Base-by-base conservation (phyloP, 2,329 filamentous ascomycete species). In the Pleomassaria siparia region DNA sequence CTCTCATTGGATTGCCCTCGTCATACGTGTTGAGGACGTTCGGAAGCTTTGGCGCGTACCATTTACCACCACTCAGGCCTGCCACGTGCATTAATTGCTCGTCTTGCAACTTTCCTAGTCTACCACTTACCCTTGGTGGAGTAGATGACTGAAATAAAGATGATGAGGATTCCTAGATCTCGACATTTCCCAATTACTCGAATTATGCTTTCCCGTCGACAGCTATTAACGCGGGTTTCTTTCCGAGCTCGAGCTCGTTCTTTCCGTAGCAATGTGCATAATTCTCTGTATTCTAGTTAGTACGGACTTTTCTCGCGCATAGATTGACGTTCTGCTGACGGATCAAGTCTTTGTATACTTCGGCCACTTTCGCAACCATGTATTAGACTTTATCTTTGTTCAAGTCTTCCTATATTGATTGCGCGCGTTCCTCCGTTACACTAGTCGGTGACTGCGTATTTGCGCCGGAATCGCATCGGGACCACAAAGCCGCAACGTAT, bases 31-130 rank as follows among this genome's bases (percentile, higher is more conserved):
- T 43, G 13, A 48, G 46, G 20, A 48, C 40, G 24, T 37, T 44
- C 2, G 46, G 46, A 13, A 48, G 39, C n/a, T 48, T 48, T n/a
- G 43, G 24, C 29, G 28, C 43, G 21, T 48, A 44, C 40, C 46
- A 48, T 32, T 44, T 48, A 5, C 40, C 46, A 13, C 36, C 44
- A 22, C 44, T 47, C 22, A 42, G 21, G 6, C 44, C 44, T 47
- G 4, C 7, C 29, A 15, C 15, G 7, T 24, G 22, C 12, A 11
- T n/a, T 18, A 37, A 11, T 20, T 8, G 6, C 21, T 10, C 8
- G 33, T 10, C 29, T 32, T 10, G 33, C 7, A 20, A 6, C 7
- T n/a, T 35, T 28, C n/a, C 9, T 16, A 21, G 13, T 11, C 9
- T 9, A n/a, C 29, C 12, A 20, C 44, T 32, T 13, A 46, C 44